A percentile compares a stretch with the other conserved stretches of the same genome.
Conservation (phyloP, 2,329 filamentous ascomycete genomes). For the Ciborinia camelliae region DNA sequence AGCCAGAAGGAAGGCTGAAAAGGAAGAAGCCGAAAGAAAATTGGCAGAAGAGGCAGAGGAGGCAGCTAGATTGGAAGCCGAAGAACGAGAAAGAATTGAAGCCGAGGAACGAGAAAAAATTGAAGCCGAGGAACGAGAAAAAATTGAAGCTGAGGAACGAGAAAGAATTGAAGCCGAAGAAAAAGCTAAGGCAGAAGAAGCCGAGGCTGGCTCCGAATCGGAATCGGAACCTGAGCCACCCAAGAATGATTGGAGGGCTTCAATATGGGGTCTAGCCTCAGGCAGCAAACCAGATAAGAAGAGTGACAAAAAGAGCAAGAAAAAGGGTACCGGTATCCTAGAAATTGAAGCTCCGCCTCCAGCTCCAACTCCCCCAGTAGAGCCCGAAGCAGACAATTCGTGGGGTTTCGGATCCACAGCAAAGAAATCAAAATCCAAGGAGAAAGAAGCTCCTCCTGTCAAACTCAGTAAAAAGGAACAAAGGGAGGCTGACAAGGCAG, state of each 20-base stretch:
- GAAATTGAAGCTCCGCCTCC: conserved; percentile 45
- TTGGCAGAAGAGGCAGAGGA: conserved; percentile 43
- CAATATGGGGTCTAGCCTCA: conserved; percentile 39
- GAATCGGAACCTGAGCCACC: conserved; percentile 21
- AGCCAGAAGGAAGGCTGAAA: conserved; percentile 46
- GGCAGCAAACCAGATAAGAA: conserved; percentile 41
- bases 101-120: conserved; percentile 24
- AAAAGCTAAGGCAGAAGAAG: conserved; percentile 23
- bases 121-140: conserved; percentile 26
- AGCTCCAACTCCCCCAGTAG: conserved; percentile 48
- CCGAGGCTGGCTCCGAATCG: conserved; percentile 2
- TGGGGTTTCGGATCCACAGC: conserved; percentile 38
- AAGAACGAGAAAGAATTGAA: conserved; percentile 22
- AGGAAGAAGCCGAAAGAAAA: conserved; percentile 46
- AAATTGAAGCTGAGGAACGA: neutral
- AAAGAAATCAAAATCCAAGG: conserved; percentile 44
- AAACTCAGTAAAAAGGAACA: conserved; percentile 51
- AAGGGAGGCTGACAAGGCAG: conserved; percentile 47
- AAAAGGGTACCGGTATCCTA: conserved; percentile 33
- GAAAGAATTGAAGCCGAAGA: conserved; percentile 28
- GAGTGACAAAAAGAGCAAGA: conserved; percentile 41
- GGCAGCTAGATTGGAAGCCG: conserved; percentile 38
- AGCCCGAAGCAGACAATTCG: conserved; percentile 40
- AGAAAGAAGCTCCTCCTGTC: conserved; percentile 39
- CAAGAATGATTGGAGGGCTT: conserved; percentile 17